Conservation (phyloP, 2,329 filamentous ascomycete species). For the Paraphoma chrysanthemicola region DNA sequence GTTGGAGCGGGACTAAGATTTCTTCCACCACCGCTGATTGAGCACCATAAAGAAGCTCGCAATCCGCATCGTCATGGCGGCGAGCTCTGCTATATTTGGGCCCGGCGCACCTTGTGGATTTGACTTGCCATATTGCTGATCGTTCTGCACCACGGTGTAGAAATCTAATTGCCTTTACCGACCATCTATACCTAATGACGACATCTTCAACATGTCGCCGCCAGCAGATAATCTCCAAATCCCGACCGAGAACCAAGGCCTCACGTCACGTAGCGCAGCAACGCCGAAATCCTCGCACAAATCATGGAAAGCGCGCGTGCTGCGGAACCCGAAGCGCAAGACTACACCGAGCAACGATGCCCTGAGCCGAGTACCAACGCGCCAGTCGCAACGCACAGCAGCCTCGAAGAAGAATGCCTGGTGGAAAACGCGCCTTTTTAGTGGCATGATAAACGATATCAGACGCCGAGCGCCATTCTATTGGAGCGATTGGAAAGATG, state of each 20-base stretch:
- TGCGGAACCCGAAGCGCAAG: constrained; percentile 4
- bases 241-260: constrained; percentile 24
- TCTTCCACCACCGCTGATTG: constrained; percentile 9
- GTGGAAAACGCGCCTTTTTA: constrained; percentile 79
- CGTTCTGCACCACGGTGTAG: too few species aligned
- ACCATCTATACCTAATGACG: constrained; percentile 10
- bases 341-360: constrained; percentile 1
- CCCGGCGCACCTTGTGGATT: too few species aligned
- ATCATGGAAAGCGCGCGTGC: constrained; percentile 28
- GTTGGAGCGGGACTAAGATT: constrained; percentile 4
- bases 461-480: constrained; percentile 79
- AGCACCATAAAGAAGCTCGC: constrained; percentile 2
- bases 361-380: constrained; percentile 1
- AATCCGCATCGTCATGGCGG: constrained; percentile 1
- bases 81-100: neutral
- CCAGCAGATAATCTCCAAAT: constrained; percentile 25
- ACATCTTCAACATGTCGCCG: constrained; percentile 19
- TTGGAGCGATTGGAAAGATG: constrained; percentile 81
- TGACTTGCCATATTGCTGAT: too few species aligned
- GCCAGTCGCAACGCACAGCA: constrained; percentile 14
- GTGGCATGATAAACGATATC: constrained; percentile 81
- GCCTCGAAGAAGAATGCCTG: constrained; percentile 53
- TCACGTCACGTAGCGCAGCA: constrained; percentile 21
- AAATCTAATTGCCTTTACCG: neutral
- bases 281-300: constrained; percentile 24